A percentile compares a stretch with the other conserved stretches of the same genome.
Conservation (phyloP, 1,284 basidiomycete genomes). For the Ceratobasidium sp. region DNA sequence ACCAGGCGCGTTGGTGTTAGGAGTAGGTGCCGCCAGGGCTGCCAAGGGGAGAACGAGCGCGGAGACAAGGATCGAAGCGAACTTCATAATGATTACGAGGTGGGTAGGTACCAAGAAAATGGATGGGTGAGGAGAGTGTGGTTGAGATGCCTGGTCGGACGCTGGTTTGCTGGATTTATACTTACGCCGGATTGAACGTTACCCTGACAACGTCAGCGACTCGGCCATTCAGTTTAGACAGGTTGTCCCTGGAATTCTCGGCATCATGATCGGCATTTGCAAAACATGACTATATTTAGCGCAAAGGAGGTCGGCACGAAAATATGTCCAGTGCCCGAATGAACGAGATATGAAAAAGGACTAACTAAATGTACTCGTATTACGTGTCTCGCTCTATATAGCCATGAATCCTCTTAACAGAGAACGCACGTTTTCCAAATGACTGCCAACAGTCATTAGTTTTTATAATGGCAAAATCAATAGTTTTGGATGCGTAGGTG, state of each 20-base stretch:
- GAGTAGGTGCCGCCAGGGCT: neutral
- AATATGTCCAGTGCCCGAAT: too few relatives aligned
- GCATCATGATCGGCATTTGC: slow-evolving; percentile 9
- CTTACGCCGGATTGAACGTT: neutral
- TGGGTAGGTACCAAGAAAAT: neutral
- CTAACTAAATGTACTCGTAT: too few relatives aligned
- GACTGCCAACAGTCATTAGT: too few relatives aligned
- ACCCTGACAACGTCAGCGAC: neutral
- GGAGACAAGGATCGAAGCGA: slow-evolving; percentile 4
- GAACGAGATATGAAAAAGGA: too few relatives aligned
- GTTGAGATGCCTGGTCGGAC: neutral
- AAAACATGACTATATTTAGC: slow-evolving; percentile 2
- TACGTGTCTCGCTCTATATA: too few relatives aligned
- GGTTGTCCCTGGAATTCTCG: neutral
- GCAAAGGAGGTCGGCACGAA: too few relatives aligned
- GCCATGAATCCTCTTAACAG: too few relatives aligned
- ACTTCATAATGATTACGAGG: neutral
- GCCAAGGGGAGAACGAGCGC: slow-evolving; percentile 10
- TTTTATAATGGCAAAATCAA: too few relatives aligned
- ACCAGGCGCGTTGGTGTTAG: neutral
- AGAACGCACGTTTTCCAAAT: too few relatives aligned
- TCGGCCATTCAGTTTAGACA: slow-evolving; percentile 6
- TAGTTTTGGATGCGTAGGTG: too few relatives aligned
- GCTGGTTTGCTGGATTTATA: neutral
- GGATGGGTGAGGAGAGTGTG: neutral